Evolutionary conservation across 2,329 filamentous ascomycete genomes (phyloP).

Genomic region (Calcarisporium arbuscula): DNA sequence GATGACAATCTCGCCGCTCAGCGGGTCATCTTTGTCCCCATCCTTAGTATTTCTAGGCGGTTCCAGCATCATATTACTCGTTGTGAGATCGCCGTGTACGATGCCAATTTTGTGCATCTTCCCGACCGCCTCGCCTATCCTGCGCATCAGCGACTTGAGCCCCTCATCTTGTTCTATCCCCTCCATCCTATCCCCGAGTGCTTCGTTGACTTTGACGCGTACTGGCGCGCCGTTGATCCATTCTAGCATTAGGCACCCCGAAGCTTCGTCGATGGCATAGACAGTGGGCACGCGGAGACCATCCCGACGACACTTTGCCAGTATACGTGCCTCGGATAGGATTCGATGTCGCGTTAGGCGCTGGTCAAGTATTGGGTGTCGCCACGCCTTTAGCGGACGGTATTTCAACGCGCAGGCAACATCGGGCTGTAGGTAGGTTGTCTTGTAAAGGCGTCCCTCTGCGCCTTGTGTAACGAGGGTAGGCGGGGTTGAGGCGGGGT

Average conservation of each 20-base stretch:
- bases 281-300: slow-evolving; percentile 79
- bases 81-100: slow-evolving; percentile 93
- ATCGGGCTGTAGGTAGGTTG: slow-evolving; percentile 64
- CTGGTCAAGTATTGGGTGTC: slow-evolving; percentile 82
- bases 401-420: slow-evolving; percentile 79
- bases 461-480: slow-evolving; percentile 84
- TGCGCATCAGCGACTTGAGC: slow-evolving; percentile 58
- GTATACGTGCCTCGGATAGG: slow-evolving; percentile 78
- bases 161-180: slow-evolving; percentile 37
- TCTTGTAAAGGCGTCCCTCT: slow-evolving; percentile 89
- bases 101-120: slow-evolving; percentile 77
- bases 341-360: slow-evolving; percentile 83
- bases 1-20: slow-evolving; percentile 72
- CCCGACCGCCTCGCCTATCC: slow-evolving; percentile 67
- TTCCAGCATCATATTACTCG: slow-evolving; percentile 88
- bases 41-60: slow-evolving; percentile 15
- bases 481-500: slow-evolving; percentile 54
- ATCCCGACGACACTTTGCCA: slow-evolving; percentile 71
- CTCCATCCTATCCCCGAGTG: slow-evolving; percentile 47
- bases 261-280: slow-evolving; percentile 57
- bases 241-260: slow-evolving; percentile 75
- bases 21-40: slow-evolving; percentile 15
- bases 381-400: slow-evolving; percentile 84
- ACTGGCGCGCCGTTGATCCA: slow-evolving; percentile 74
- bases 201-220: slow-evolving; percentile 61